Base-by-base conservation (phyloP, 2,329 filamentous ascomycete species). In the Phyllosticta capitalensis region DNA sequence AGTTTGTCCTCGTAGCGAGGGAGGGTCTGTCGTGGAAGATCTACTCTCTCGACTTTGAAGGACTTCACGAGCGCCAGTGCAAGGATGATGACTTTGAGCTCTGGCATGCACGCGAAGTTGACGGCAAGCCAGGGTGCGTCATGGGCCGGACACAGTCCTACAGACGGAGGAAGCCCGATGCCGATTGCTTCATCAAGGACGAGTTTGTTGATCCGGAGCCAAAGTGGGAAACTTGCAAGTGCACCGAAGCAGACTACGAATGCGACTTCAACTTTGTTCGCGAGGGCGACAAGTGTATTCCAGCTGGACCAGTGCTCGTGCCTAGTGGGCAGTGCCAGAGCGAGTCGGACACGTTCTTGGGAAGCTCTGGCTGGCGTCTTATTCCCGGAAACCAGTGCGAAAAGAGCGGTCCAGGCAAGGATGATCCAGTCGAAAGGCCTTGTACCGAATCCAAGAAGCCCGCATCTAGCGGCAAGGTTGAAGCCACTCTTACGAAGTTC, bases 101-200 rank as follows among this genome's bases (percentile, higher is more conserved):
- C 57, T 99, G 94, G 94, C 84, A 84, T 64, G 94, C 94, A 22
- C 85, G 92, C 17, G 87, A 95, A 68, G 82, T 88, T 28, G 82
- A 96, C 21, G 88, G 88, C 30, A 82, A 95, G 56, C 82, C 92
- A 2, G 89, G 86, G 55, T 99, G 94, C 71, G 79, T 99, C 64
- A 97, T 99, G 92, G 94, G 94, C 20, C 92, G 96, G 71, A 95
- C 87, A 67, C 92, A 97, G 70, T 90, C 83, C 63, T 99, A 88
- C 74, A 82, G 79, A 58, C 85, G 94, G 64, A 86, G 94, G 66
- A 97, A 95, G 78, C 88, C 90, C 70, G 83, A 89, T 66, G 87
- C 89, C 19, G 84, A 95, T 62, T 99, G 95, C 74, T 95, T 96
- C 71, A 81, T 97, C 65, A 88, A 89, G 66, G 81, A 89, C 62